Evolutionary conservation across 495 filamentous ascomycete species (phyloP).

Genomic region (Chaetomium fimeti): DNA sequence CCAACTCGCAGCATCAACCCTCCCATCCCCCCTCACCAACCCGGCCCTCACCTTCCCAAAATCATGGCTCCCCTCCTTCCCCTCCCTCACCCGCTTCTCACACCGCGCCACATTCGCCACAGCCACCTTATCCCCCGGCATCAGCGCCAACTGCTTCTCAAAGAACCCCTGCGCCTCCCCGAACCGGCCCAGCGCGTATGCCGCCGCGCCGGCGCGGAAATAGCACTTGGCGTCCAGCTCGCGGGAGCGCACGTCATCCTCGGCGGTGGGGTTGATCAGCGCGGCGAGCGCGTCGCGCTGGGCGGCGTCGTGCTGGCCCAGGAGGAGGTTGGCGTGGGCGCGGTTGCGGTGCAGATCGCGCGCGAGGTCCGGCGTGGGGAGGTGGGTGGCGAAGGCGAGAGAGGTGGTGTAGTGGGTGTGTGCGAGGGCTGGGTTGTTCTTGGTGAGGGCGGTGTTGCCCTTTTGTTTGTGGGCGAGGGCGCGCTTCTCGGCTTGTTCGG

Average conservation of each 20-base stretch:
- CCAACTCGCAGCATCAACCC: slow-evolving; percentile 1
- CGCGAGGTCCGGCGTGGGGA: background rate
- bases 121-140: background rate
- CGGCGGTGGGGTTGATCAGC: background rate
- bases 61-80: background rate
- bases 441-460: slow-evolving; percentile 1
- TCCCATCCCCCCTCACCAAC: background rate
- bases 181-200: background rate
- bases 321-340: slow-evolving; percentile 9
- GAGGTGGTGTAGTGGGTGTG: background rate
- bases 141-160: background rate
- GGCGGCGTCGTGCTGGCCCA: background rate
- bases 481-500: background rate
- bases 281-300: background rate
- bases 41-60: background rate
- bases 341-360: slow-evolving; percentile 9
- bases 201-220: slow-evolving; percentile 6
- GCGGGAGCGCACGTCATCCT: background rate
- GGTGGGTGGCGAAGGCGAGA: background rate
- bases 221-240: slow-evolving; percentile 11
- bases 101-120: background rate
- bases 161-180: background rate
- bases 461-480: background rate
- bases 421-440: background rate
- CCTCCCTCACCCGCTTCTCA: background rate